Percentiles rank a stretch among this genome's conserved stretches.
Conservation (phyloP, 1,284 basidiomycete species). For the Mycena citricolor region DNA sequence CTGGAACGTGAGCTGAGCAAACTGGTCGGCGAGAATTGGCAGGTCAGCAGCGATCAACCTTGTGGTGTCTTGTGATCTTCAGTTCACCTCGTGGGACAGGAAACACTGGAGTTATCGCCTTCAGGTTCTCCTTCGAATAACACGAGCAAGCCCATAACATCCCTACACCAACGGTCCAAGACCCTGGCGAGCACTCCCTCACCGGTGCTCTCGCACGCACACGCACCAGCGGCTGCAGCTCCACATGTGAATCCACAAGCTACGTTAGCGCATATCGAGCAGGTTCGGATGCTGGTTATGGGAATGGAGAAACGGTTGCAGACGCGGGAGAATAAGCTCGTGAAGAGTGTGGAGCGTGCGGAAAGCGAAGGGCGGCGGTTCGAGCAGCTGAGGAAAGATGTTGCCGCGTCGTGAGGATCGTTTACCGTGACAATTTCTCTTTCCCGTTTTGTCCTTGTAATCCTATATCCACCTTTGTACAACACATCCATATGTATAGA, state of each 20-base stretch:
- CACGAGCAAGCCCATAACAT: no score
- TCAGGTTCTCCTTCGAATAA: no score
- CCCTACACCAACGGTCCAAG: slow-evolving; percentile 34
- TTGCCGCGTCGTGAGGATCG: no score
- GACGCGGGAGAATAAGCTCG: slow-evolving; percentile 30
- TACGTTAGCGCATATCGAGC: slow-evolving; percentile 60
- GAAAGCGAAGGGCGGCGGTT: slow-evolving; percentile 56
- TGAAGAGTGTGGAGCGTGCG: slow-evolving; percentile 59
- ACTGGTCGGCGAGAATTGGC: slow-evolving; percentile 74
- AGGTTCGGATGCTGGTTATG: slow-evolving; percentile 65
- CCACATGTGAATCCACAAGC: slow-evolving; percentile 26
- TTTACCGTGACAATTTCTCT: no score
- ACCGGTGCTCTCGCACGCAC: slow-evolving; percentile 17
- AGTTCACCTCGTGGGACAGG: no score
- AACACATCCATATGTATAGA: neutral
- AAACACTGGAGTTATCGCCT: no score
- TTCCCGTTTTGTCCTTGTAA: neutral
- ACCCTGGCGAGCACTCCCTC: slow-evolving; percentile 28
- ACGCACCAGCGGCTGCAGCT: slow-evolving; percentile 4
- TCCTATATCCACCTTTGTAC: neutral
- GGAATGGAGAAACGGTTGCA: slow-evolving; percentile 33
- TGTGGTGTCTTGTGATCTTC: no score
- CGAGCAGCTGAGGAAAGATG: slow-evolving; percentile 45
- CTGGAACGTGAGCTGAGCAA: slow-evolving; percentile 69
- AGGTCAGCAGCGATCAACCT: no score